phyloP scores from a whole-genome alignment of 169 alveolate species.

The Cryptosporidium felis region DNA sequence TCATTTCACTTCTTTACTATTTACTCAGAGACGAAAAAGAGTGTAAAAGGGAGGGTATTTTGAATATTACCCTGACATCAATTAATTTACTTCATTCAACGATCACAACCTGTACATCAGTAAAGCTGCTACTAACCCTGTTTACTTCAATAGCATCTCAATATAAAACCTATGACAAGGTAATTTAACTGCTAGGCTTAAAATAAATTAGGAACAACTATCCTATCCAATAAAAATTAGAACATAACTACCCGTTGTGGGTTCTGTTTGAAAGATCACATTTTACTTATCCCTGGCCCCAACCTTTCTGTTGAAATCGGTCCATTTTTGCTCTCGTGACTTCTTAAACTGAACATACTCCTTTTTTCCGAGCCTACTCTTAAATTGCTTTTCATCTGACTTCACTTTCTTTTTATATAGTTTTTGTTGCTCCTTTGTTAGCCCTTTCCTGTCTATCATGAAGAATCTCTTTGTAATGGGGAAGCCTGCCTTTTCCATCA shows the following conservation, averaged over 20 bases:
- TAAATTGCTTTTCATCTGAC: neutral
- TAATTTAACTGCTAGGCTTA: neutral
- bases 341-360: slow-evolving; percentile 3
- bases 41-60: slow-evolving; percentile 25
- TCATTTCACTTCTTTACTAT: slow-evolving; percentile 5
- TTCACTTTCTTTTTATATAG: slow-evolving; percentile 38
- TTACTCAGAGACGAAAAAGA: neutral
- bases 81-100: slow-evolving; percentile 40
- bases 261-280: neutral
- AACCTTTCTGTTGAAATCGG: neutral
- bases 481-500: slow-evolving; percentile 58
- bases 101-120: slow-evolving; percentile 40
- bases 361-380: neutral
- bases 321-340: slow-evolving; percentile 24
- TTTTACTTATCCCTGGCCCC: neutral
- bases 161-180: slow-evolving; percentile 41
- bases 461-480: slow-evolving; percentile 31
- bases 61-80: slow-evolving; percentile 30
- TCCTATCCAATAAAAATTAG: neutral
- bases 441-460: slow-evolving; percentile 64
- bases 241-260: neutral
- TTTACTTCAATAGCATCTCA: slow-evolving; percentile 48
- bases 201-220: neutral
- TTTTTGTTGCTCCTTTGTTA: slow-evolving; percentile 45
- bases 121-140: slow-evolving; percentile 19